These are phyloP conservation scores for Scalesia atractyloides DNA, from an alignment of 129 eudicot species.

Conservation along the genomic window DNA sequence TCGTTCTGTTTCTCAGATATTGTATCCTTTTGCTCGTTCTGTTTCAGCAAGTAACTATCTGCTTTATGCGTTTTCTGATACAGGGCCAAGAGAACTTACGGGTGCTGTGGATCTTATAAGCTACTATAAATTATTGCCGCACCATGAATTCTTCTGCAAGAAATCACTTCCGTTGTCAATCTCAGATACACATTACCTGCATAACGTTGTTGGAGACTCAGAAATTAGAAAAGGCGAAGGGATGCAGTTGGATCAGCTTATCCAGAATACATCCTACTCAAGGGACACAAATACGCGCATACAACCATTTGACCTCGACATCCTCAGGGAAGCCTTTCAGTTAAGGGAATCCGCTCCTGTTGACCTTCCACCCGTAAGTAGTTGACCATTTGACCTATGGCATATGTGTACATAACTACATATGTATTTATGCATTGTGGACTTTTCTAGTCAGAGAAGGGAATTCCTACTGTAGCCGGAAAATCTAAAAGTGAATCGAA, in stretches of 20 bases:
- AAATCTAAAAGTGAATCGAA: slow-evolving; percentile 70
- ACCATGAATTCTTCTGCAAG: slow-evolving; percentile 88
- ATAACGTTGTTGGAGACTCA: slow-evolving; percentile 84
- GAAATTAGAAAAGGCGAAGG: slow-evolving; percentile 91
- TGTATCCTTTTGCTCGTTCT: not conserved
- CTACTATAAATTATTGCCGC: slow-evolving; percentile 73
- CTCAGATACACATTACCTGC: slow-evolving; percentile 85
- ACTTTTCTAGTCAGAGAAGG: slow-evolving; percentile 69
- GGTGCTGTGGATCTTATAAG: slow-evolving; percentile 86
- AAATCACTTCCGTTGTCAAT: slow-evolving; percentile 79
- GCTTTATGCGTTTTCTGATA: slow-evolving; percentile 3
- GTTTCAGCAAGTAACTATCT: slow-evolving; percentile 8
- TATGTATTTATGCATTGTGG: not conserved
- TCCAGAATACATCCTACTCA: slow-evolving; percentile 38
- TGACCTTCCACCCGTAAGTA: slow-evolving; percentile 71
- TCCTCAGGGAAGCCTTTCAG: slow-evolving; percentile 79
- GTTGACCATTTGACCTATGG: not conserved
- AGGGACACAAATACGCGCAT: slow-evolving; percentile 59
- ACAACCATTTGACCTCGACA: slow-evolving; percentile 67
- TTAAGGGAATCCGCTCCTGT: slow-evolving; percentile 68
- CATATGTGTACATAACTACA: not conserved
- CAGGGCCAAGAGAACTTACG: slow-evolving; percentile 85
- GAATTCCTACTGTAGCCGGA: slow-evolving; percentile 72
- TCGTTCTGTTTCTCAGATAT: not conserved
- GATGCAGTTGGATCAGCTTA: slow-evolving; percentile 86